These are phyloP conservation scores for Tuber indicum DNA, from an alignment of 495 filamentous ascomycete genomes.

Conservation along the genomic window DNA sequence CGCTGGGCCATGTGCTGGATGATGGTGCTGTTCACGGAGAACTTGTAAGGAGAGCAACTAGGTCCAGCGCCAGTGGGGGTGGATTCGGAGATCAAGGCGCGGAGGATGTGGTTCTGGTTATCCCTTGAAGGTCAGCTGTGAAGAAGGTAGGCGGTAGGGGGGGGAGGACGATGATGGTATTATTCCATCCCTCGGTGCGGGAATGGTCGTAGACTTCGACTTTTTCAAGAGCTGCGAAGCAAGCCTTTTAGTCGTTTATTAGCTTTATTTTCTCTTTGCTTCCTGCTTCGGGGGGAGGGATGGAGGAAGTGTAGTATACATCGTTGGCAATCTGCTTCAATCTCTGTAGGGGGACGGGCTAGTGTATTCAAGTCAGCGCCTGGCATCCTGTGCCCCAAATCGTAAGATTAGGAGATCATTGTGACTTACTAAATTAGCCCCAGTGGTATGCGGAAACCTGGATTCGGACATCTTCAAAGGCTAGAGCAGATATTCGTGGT, in stretches of 20 bases:
- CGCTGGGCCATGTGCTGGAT: constrained; percentile 74
- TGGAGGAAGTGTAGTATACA: constrained; percentile 50
- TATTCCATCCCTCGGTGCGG: constrained; percentile 77
- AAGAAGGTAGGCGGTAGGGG: constrained; percentile 18
- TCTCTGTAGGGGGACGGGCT: constrained; percentile 71
- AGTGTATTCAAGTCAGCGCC: neutral
- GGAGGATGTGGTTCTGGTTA: constrained; percentile 72
- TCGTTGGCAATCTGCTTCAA: constrained; percentile 77
- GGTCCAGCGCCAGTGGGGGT: constrained; percentile 44
- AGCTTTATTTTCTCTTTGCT: constrained; percentile 11
- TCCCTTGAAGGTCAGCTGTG: constrained; percentile 1
- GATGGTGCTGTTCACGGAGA: constrained; percentile 93
- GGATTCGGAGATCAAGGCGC: constrained; percentile 75
- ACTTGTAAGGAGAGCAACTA: constrained; percentile 62
- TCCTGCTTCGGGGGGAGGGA: neutral
- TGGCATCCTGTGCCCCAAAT: neutral
- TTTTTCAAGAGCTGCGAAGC: constrained; percentile 64
- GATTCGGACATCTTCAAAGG: neutral
- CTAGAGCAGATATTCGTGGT: neutral
- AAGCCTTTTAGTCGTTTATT: constrained; percentile 55
- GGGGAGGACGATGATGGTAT: constrained; percentile 70
- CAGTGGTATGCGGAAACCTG: neutral
- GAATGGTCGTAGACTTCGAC: constrained; percentile 74
- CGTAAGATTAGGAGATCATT: neutral
- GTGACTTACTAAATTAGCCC: neutral